These are phyloP conservation scores for Aegilops longissima DNA, from an alignment of 176 grass and related monocot genomes.

Conservation along the genomic window DNA sequence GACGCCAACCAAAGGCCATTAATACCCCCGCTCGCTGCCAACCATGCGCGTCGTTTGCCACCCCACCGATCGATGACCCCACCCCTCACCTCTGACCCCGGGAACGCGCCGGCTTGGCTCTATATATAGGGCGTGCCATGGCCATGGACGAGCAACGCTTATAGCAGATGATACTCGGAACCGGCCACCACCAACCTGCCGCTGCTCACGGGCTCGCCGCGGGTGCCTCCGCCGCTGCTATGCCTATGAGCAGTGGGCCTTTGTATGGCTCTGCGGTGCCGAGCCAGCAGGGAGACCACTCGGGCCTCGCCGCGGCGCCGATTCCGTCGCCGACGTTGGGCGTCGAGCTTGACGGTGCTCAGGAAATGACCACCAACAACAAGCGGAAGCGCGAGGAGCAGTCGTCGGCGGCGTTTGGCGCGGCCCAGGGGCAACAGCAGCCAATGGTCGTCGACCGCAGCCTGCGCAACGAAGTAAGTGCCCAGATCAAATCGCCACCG, in stretches of 20 bases:
- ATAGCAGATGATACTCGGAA: constrained; percentile 17
- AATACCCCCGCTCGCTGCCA: too few species aligned
- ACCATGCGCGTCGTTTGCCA: neutral
- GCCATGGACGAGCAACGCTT: constrained; percentile 58
- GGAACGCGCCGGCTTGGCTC: neutral
- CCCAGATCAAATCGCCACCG: neutral
- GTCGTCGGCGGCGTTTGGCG: neutral
- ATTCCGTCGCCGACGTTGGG: neutral
- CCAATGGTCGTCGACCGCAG: constrained; percentile 54
- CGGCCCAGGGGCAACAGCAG: constrained; percentile 41
- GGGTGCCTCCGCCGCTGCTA: neutral
- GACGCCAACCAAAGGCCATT: too few species aligned
- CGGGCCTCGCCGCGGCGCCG: neutral
- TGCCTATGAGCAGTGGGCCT: neutral
- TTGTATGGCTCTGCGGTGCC: neutral
- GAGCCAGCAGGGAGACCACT: neutral
- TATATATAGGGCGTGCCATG: constrained; percentile 40
- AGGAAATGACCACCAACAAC: neutral
- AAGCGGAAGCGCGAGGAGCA: constrained; percentile 42
- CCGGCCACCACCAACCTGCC: neutral
- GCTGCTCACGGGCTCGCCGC: neutral
- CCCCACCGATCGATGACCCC: constrained; percentile 4
- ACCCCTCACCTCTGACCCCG: neutral
- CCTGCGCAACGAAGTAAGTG: constrained; percentile 58
- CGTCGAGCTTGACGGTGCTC: constrained; percentile 37